These are phyloP conservation scores for Monilinia polystroma DNA, from an alignment of 2,329 filamentous ascomycete species.

Conservation along the genomic window DNA sequence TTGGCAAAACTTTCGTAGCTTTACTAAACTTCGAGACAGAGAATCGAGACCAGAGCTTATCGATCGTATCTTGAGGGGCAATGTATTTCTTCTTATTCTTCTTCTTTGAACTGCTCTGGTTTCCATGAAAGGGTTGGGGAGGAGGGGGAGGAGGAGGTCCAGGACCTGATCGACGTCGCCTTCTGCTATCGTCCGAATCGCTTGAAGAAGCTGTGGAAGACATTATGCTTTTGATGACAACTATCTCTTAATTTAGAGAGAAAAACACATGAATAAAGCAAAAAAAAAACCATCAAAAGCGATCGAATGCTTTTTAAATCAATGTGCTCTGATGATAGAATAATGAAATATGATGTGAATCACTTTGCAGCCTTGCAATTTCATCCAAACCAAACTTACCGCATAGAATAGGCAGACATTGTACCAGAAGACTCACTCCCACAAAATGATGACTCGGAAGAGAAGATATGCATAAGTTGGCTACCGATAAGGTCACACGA, in stretches of 20 bases:
- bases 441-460: constrained; percentile 10
- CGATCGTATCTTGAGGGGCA: constrained; percentile 63
- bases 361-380: constrained; percentile 8
- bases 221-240: constrained; percentile 19
- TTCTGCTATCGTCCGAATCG: constrained; percentile 29
- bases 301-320: neutral
- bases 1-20: constrained; percentile 63
- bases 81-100: constrained; percentile 55
- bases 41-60: constrained; percentile 65
- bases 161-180: constrained; percentile 6
- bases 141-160: constrained; percentile 20
- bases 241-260: neutral
- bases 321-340: neutral
- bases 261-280: neutral
- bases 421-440: neutral
- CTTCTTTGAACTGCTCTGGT: constrained; percentile 44
- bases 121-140: constrained; percentile 15
- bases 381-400: constrained; percentile 8
- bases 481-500: constrained; percentile 11
- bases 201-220: constrained; percentile 29
- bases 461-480: constrained; percentile 13
- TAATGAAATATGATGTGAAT: neutral
- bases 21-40: constrained; percentile 62
- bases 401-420: constrained; percentile 8
- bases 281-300: neutral